Evolutionary conservation across 2,329 filamentous ascomycete species (phyloP), one percentile per base, ranked within the genome.

Genomic region (Penicillium digitatum): DNA sequence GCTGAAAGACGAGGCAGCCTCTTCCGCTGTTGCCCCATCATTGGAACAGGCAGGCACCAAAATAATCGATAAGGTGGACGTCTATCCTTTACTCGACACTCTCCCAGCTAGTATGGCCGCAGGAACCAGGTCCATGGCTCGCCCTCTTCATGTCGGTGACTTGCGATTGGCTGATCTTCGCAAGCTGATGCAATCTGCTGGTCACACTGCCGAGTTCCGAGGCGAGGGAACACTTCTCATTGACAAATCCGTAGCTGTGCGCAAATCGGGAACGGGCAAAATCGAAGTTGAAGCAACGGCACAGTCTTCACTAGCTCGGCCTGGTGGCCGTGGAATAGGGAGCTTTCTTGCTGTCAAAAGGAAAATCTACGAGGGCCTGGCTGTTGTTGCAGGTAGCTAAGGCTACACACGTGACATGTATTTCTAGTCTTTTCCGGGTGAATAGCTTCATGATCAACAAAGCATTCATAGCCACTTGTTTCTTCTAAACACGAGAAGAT

Each of bases 61-160:
- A 42, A 27, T 48, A n/a, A 40, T 65, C 10, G 60, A 69, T 1
- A 74, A 73, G 52, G 55, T 66, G 6, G 69, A 75, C 39, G 46
- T 62, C 4, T 66, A 70, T 39, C 83, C 83, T 2, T 70, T 86
- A 10, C 78, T 87, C 18, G 83, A 87, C 64, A 76, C 84, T 20
- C 74, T 87, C 2, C 81, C 83, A 3, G 70, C 78, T 6, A 83
- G 77, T 57, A 76, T 92, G 74, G 83, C 86, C 3, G 87, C 89
- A 0, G 87, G 88, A 0, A 87, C 88, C 8, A 82, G 89, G 58
- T 87, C 89, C 3, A 85, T 88, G 32, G 87, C 90, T 0, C 90
- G 93, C 61, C 91, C 94, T 11, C 85, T 99, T 43, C 94, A 97
- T 71, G 94, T 99, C 3, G 94, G 94, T 59, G 94, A 99, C 71